Evolutionary conservation across 257 asterid genomes (phyloP), one percentile per base, ranked within the genome.

Genomic region (Perilla frutescens): DNA sequence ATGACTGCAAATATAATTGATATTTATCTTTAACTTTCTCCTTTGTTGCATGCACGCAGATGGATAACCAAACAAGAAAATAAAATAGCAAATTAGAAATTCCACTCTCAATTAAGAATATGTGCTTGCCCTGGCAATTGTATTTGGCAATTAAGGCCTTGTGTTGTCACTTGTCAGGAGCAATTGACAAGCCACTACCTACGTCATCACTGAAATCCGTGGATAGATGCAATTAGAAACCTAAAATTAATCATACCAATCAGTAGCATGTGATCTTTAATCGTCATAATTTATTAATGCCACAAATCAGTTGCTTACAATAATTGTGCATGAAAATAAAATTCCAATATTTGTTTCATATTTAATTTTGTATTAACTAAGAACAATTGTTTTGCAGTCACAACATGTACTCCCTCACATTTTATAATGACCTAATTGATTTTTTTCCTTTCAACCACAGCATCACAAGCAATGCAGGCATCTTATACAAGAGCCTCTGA

Each of bases 1-100:
- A 51, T 41, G 57, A 71, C 70, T 61, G 65, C 71, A 73, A 5
- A 62, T 61, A 45, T 20, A 7, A 37, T 44, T 68, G n/a, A 29
- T 45, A 3, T 4, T 15, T 39, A 56, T 13, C 53, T 66, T 39
- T 5, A 61, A 65, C 8, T 7, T 32, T 47, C 34, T 20, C 53
- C 54, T 13, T 43, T 6, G 50, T 67, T 12, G 59, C 75, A 48
- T 13, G 56, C 11, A 54, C 37, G 40, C 34, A 73, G 51, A 64
- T 8, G 5, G 60, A 41, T 51, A 47, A 15, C 20, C 26, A 64
- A 13, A 59, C 61, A 13, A 45, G 47, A 72, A 71, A 29, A 49
- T 29, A 48, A 75, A 55, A 43, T 14, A 48, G 58, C 9, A 34
- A 61, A 12, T 40, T 71, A 39, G 43, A 74, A 58, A 32, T 45